phyloP scores from a whole-genome alignment of 768 basidiomycete genomes.

The Botryobasidium botryosum region DNA sequence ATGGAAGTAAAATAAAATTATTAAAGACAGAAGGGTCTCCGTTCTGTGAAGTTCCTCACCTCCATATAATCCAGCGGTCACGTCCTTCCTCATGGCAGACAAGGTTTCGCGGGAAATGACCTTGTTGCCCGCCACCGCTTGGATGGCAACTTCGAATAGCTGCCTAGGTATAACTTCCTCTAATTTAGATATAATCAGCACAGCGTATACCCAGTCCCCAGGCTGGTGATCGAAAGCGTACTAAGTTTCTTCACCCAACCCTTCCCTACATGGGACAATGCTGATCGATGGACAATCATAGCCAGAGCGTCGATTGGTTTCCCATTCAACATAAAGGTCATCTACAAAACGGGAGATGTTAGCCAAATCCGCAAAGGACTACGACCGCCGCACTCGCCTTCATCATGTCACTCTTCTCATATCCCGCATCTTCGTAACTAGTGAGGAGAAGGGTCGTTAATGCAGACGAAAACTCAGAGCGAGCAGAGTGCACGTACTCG shows the following conservation, averaged over 20 bases:
- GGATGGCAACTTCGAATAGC: slow-evolving; percentile 88
- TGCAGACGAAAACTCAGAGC: not conserved
- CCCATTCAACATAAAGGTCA: slow-evolving; percentile 77
- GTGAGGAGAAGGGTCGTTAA: slow-evolving; percentile 12
- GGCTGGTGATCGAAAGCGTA: slow-evolving; percentile 23
- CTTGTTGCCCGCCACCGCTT: slow-evolving; percentile 75
- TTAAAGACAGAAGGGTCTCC: slow-evolving; percentile 8
- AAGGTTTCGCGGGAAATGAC: slow-evolving; percentile 82
- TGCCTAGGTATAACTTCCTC: slow-evolving; percentile 88
- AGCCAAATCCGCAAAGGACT: not conserved
- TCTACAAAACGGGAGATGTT: slow-evolving; percentile 27
- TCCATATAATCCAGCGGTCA: slow-evolving; percentile 87
- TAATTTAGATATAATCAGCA: slow-evolving; percentile 17
- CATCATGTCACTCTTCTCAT: slow-evolving; percentile 58
- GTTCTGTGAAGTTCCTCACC: slow-evolving; percentile 34
- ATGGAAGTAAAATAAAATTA: not conserved
- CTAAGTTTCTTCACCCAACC: slow-evolving; percentile 87
- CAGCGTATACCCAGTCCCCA: not conserved
- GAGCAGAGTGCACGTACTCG: slow-evolving; percentile 37
- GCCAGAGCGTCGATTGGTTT: slow-evolving; percentile 89
- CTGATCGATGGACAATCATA: slow-evolving; percentile 73
- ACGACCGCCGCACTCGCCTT: slow-evolving; percentile 40
- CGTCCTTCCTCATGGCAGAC: slow-evolving; percentile 74
- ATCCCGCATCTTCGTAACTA: slow-evolving; percentile 92
- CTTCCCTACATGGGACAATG: slow-evolving; percentile 54